phyloP scores from a whole-genome alignment of 2,329 filamentous ascomycete species.

The Fusarium stilboides region DNA sequence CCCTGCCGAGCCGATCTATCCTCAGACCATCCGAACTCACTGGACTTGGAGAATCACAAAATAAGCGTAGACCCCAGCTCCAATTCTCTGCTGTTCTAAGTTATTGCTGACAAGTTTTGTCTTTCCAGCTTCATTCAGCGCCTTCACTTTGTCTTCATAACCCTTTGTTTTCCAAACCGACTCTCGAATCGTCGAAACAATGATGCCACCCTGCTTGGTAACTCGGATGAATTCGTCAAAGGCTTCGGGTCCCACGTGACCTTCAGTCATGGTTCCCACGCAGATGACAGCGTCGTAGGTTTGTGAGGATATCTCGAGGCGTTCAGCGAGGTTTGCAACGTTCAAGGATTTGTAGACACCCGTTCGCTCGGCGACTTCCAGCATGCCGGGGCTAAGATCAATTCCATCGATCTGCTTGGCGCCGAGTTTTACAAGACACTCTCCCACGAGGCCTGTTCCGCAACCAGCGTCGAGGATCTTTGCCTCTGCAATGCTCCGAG shows the following conservation, averaged over 20 bases:
- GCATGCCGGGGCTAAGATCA: conserved; percentile 65
- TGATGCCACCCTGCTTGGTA: conserved; percentile 58
- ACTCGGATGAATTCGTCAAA: conserved; percentile 64
- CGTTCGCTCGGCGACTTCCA: conserved; percentile 60
- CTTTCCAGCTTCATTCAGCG: conserved; percentile 4
- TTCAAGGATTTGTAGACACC: conserved; percentile 60
- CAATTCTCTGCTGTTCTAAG: conserved; percentile 14
- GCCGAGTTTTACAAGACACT: conserved; percentile 57
- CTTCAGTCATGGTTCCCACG: conserved; percentile 67
- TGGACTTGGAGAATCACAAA: conserved; percentile 24
- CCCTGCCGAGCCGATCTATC: neutral
- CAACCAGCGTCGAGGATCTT: conserved; percentile 66
- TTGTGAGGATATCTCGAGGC: conserved; percentile 54
- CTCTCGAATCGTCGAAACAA: conserved; percentile 64
- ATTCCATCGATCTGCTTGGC: conserved; percentile 62
- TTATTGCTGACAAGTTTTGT: conserved; percentile 10
- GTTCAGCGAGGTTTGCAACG: conserved; percentile 60
- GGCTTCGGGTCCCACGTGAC: conserved; percentile 64
- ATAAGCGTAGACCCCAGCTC: conserved; percentile 22
- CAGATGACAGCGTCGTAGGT: conserved; percentile 65
- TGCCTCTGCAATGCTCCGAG: neutral
- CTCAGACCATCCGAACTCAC: neutral
- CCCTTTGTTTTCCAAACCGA: conserved; percentile 62
- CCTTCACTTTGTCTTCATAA: conserved; percentile 59
- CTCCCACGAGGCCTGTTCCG: conserved; percentile 66